Evolutionary conservation across 2,329 filamentous ascomycete genomes (phyloP), one percentile per base, ranked within the genome.

Genomic region (Aspergillus sp.): DNA sequence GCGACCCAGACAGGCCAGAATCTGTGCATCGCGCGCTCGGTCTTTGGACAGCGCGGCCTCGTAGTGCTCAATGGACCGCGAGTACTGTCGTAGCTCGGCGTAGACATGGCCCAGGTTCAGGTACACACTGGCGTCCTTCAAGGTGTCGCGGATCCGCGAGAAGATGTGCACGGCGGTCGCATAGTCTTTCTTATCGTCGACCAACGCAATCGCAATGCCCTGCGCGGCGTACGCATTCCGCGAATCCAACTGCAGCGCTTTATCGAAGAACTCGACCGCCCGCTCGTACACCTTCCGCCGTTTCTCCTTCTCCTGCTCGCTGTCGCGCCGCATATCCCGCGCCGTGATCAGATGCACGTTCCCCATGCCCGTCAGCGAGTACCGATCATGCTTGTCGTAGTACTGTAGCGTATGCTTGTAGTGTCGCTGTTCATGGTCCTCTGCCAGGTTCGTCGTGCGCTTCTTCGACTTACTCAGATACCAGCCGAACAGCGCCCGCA

Each of bases 241-340:
- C 0, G 89, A 83, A 60, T 98, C 93, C n/a, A 98, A 74, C 52
- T 94, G 88, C 26, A 98, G 74, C 4, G 91, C 91, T 71, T 98
- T 98, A 65, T 97, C 93, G 58, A 96, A 98, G 69, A 98, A 98
- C 64, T 98, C 94, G 7, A 97, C 90, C 0, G 93, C 90, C 56
- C 91, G 89, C 63, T 83, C 82, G 63, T 97, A 98, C 51, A 82
- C 85, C 57, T 85, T 86, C 48, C 84, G 86, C 45, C 90, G 83
- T 72, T 94, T 95, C 59, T 94, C 86, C 69, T 88, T 94, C 50
- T 98, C 91, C 49, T 82, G 77, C 6, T 97, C 93, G 0, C 86
- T 86, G 51, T 93, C 87, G 43, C 90, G 82, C 29, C 88, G 86
- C 89, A 97, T 96, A 66, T 98, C 94, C 57, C 93, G 82, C 7